Conservation (phyloP, 805 yeast genomes). For the Ogataea henricii region DNA sequence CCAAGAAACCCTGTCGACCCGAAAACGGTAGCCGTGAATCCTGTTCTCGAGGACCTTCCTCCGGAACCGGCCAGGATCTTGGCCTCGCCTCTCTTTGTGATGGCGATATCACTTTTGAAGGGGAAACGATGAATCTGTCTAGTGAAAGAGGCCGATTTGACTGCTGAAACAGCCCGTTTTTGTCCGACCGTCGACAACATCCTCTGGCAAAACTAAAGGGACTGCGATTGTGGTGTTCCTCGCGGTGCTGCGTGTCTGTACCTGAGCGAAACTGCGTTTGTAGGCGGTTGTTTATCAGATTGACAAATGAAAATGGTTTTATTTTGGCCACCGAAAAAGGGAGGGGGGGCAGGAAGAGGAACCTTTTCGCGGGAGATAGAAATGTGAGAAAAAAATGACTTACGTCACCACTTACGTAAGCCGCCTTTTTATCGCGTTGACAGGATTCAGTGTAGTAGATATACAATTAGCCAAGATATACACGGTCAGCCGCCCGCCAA, state of each 20-base stretch:
- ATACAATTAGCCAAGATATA: not conserved
- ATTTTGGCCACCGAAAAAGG: slow-evolving; percentile 1
- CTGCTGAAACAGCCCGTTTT: not conserved
- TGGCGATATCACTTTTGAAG: slow-evolving; percentile 61
- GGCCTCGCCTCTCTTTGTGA: slow-evolving; percentile 76
- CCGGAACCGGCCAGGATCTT: slow-evolving; percentile 72
- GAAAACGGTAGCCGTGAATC: slow-evolving; percentile 85
- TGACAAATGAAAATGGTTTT: slow-evolving; percentile 3
- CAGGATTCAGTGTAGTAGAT: not conserved
- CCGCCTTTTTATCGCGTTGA: not conserved
- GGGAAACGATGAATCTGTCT: slow-evolving; percentile 34
- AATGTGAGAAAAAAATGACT: not conserved
- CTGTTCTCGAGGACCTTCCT: slow-evolving; percentile 83
- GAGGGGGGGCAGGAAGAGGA: not conserved
- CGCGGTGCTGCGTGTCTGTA: not conserved
- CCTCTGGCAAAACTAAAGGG: not conserved
- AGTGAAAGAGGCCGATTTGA: not conserved
- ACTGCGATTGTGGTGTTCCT: not conserved
- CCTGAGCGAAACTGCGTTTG: too few relatives aligned
- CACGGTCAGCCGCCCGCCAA: not conserved
- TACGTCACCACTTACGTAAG: not conserved
- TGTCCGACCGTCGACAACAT: slow-evolving; percentile 6
- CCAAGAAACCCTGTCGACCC: slow-evolving; percentile 84
- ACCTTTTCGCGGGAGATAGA: not conserved
- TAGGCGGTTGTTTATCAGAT: not conserved